Evolutionary conservation across 441 rosid genomes (phyloP).

Genomic region (Gossypium schwendimanii): DNA sequence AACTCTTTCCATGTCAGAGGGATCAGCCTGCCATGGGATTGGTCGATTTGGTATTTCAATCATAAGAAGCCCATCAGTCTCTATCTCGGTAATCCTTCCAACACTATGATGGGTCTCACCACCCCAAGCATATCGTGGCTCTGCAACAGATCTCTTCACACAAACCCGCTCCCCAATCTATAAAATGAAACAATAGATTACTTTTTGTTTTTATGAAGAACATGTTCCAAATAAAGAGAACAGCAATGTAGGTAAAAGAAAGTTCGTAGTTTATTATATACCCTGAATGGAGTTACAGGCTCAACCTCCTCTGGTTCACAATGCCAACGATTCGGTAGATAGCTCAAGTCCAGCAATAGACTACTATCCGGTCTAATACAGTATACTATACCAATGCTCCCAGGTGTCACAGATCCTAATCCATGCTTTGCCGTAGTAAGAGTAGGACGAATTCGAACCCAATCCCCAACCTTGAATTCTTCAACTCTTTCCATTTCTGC

Average conservation of each 20-base stretch:
- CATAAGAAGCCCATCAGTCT: conserved; percentile 88
- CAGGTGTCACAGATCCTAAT: conserved; percentile 89
- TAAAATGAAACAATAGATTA: conserved; percentile 21
- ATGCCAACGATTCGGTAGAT: conserved; percentile 89
- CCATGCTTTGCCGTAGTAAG: conserved; percentile 97
- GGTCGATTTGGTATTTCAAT: conserved; percentile 90
- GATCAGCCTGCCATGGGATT: conserved; percentile 96
- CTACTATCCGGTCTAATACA: conserved; percentile 97
- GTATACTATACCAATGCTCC: conserved; percentile 93
- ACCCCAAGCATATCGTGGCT: conserved; percentile 99
- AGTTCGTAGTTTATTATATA: conserved; percentile 23
- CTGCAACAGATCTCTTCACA: conserved; percentile 98
- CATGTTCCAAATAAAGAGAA: background rate
- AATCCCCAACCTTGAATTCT: conserved; percentile 98
- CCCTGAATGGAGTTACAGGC: conserved; percentile 86
- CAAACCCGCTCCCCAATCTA: conserved; percentile 93
- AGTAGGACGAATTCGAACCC: conserved; percentile 97
- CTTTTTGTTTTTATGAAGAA: background rate
- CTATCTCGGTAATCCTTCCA: conserved; percentile 85
- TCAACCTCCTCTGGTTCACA: conserved; percentile 99
- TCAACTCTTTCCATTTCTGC: conserved; percentile 99
- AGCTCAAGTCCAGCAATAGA: conserved; percentile 80
- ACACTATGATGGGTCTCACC: conserved; percentile 99
- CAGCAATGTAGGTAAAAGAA: background rate
- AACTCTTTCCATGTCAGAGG: conserved; percentile 98